phyloP scores from a whole-genome alignment of 768 basidiomycete genomes.

The Hypsizygus marmoreus region DNA sequence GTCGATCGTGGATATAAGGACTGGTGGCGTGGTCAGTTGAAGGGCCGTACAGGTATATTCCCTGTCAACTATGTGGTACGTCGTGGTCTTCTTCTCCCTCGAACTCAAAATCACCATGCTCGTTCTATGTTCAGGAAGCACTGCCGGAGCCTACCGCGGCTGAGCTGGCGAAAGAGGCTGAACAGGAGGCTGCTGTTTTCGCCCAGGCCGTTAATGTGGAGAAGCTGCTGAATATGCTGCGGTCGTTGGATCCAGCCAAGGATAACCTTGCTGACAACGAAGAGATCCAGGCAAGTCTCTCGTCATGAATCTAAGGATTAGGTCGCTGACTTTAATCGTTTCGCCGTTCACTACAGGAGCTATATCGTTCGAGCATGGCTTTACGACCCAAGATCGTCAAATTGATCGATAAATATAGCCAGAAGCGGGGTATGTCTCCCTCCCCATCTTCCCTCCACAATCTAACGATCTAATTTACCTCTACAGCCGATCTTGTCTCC shows the following conservation, averaged over 20 bases:
- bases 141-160: constrained; percentile 80
- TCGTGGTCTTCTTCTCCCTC: constrained; percentile 18
- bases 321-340: background rate
- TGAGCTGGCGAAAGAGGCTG: constrained; percentile 79
- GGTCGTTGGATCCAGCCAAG: constrained; percentile 69
- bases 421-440: constrained; percentile 66
- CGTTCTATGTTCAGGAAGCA: too few species aligned
- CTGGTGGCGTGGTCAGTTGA: constrained; percentile 95
- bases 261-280: constrained; percentile 91
- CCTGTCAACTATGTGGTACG: constrained; percentile 94
- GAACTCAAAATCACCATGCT: too few species aligned
- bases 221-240: constrained; percentile 71
- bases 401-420: constrained; percentile 94
- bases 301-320: background rate
- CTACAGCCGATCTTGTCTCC: constrained; percentile 82
- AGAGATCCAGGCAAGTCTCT: constrained; percentile 68
- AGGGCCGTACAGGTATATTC: constrained; percentile 91
- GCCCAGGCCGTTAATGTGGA: constrained; percentile 86
- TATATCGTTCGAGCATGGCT: constrained; percentile 89
- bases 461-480: constrained; percentile 26
- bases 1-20: constrained; percentile 93
- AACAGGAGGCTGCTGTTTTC: constrained; percentile 88
- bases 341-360: constrained; percentile 51
- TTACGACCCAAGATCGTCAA: constrained; percentile 94
- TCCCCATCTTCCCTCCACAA: background rate